Evolutionary conservation across 192 early-diverging fungal genomes (phyloP).

Genomic region (Backusella tarrabulga): DNA sequence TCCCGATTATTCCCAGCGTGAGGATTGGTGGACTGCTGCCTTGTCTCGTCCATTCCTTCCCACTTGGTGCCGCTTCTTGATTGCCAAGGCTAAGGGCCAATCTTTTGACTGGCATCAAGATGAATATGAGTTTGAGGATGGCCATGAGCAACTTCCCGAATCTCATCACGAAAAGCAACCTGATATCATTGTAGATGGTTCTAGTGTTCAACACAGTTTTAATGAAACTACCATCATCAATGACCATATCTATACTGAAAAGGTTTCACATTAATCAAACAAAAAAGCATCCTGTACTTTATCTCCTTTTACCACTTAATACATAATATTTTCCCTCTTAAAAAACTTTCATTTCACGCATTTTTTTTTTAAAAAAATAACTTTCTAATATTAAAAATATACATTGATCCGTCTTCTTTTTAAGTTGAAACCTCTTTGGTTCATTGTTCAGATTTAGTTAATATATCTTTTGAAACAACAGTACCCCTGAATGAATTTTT

Average conservation of each 20-base stretch:
- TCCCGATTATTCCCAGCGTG: slow-evolving; percentile 32
- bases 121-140: slow-evolving; percentile 27
- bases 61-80: slow-evolving; percentile 27
- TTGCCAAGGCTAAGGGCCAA: slow-evolving; percentile 26
- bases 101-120: slow-evolving; percentile 24
- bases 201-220: not conserved
- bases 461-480: too few relatives aligned
- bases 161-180: not conserved
- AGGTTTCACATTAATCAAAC: not conserved
- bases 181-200: slow-evolving; percentile 2
- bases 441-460: too few relatives aligned
- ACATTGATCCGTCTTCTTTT: too few relatives aligned
- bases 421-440: too few relatives aligned
- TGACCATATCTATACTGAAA: not conserved
- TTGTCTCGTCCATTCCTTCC: slow-evolving; percentile 24
- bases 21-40: slow-evolving; percentile 35
- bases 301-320: not conserved
- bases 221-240: not conserved
- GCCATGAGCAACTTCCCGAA: not conserved
- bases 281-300: not conserved
- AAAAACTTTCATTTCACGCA: too few relatives aligned
- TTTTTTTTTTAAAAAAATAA: too few relatives aligned
- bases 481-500: too few relatives aligned
- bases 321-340: not conserved
- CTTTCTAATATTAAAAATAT: too few relatives aligned